Evolutionary conservation across 2,329 filamentous ascomycete species (phyloP).

Genomic region (Venturia effusa): DNA sequence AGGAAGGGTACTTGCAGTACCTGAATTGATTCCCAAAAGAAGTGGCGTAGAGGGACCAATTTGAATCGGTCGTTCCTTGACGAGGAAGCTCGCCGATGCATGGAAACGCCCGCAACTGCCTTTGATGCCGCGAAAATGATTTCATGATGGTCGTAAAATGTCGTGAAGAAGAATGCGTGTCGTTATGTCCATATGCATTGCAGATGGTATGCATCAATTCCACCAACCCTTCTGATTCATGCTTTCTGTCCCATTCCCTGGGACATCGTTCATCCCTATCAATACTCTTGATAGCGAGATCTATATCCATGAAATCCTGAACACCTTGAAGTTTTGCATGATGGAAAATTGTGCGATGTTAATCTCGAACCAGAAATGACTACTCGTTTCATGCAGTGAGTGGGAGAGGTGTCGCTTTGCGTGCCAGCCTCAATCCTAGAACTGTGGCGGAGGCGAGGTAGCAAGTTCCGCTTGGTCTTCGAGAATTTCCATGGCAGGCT

Average conservation of each 20-base stretch:
- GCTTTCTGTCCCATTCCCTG: too few relatives aligned
- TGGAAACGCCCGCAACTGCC: background rate
- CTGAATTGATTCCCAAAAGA: background rate
- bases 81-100: background rate
- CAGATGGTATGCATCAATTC: background rate
- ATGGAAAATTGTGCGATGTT: background rate
- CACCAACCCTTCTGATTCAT: background rate
- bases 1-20: background rate
- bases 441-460: background rate
- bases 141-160: background rate
- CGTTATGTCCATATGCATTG: background rate
- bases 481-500: constrained; percentile 8
- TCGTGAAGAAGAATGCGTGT: background rate
- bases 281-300: too few relatives aligned
- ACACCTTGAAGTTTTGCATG: background rate
- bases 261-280: too few relatives aligned
- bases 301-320: too few relatives aligned
- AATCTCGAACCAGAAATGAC: background rate
- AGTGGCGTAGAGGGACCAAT: background rate
- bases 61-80: background rate
- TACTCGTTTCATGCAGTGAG: background rate
- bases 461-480: constrained; percentile 3
- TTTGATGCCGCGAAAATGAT: background rate
- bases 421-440: background rate
- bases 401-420: background rate